Evolutionary conservation across 2,329 filamentous ascomycete genomes (phyloP).

Genomic region (Basipetospora chlamydospora): DNA sequence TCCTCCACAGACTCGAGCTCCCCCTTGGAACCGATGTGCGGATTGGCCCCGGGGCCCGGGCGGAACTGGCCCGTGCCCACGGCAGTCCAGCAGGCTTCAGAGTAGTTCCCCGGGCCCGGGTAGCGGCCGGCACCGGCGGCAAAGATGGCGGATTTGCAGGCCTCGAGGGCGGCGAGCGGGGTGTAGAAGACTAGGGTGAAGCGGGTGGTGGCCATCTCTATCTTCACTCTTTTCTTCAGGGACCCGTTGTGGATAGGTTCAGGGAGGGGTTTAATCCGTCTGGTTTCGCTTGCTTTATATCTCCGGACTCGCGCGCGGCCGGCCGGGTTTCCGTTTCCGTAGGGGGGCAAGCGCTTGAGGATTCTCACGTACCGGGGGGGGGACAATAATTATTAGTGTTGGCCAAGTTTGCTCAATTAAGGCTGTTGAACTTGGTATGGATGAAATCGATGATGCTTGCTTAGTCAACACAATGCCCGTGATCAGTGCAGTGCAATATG

Average conservation of each 20-base stretch:
- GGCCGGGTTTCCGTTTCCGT: too few species aligned
- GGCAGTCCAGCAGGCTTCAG: slow-evolving; percentile 36
- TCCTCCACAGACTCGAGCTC: slow-evolving; percentile 45
- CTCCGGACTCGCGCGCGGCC: too few species aligned
- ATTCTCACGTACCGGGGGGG: too few species aligned
- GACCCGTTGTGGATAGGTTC: not conserved
- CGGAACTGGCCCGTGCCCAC: slow-evolving; percentile 51
- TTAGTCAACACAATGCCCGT: too few species aligned
- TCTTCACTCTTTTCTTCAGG: not conserved
- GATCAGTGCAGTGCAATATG: too few species aligned
- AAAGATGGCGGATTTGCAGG: slow-evolving; percentile 41
- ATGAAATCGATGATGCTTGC: too few species aligned
- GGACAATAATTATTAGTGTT: too few species aligned
- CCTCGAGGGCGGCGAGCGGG: slow-evolving; percentile 26
- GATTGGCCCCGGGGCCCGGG: slow-evolving; percentile 45
- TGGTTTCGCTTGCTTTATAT: too few species aligned
- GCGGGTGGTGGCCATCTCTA: slow-evolving; percentile 1
- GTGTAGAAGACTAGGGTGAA: slow-evolving; percentile 35
- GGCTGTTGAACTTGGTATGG: too few species aligned
- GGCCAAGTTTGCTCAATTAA: too few species aligned
- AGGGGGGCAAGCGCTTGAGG: too few species aligned
- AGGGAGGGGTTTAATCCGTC: not conserved
- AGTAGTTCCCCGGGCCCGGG: slow-evolving; percentile 35
- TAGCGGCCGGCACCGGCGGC: slow-evolving; percentile 41
- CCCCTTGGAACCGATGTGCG: slow-evolving; percentile 44